Evolutionary conservation across 306 rosid species (phyloP).

Genomic region (Potentilla sterilis): DNA sequence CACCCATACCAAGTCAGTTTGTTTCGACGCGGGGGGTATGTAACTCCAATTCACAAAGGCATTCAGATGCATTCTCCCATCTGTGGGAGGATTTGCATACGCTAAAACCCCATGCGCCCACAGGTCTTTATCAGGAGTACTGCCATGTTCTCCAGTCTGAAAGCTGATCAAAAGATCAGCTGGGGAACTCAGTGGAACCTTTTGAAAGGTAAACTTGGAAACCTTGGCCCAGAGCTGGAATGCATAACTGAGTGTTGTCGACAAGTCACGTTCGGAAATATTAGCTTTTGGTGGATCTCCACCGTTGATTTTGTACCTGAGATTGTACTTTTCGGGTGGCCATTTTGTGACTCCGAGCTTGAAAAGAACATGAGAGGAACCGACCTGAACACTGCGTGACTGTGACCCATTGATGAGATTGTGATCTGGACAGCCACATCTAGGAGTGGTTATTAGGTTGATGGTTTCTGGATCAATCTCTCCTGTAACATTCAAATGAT

Average conservation of each 20-base stretch:
- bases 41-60: constrained; percentile 20
- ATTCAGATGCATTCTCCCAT: constrained; percentile 15
- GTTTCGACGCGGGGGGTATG: not conserved
- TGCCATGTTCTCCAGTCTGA: constrained; percentile 1
- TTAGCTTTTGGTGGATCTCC: not conserved
- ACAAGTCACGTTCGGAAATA: too few relatives aligned
- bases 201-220: not conserved
- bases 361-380: not conserved
- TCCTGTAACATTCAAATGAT: constrained; percentile 16
- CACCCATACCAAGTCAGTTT: constrained; percentile 1
- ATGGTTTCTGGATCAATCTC: constrained; percentile 12
- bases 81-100: not conserved
- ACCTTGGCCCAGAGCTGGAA: not conserved
- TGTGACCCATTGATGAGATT: not conserved
- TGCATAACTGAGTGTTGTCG: not conserved
- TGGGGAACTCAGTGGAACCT: not conserved
- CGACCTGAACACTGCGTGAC: not conserved
- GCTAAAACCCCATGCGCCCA: not conserved
- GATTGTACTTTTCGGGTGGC: constrained; percentile 12
- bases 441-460: not conserved
- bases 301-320: not conserved
- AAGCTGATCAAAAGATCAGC: constrained; percentile 3
- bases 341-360: not conserved
- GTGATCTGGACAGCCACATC: constrained; percentile 17
- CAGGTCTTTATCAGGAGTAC: not conserved